Base-by-base conservation (phyloP, 75 land plant species). In the Pinus albicaulis region DNA sequence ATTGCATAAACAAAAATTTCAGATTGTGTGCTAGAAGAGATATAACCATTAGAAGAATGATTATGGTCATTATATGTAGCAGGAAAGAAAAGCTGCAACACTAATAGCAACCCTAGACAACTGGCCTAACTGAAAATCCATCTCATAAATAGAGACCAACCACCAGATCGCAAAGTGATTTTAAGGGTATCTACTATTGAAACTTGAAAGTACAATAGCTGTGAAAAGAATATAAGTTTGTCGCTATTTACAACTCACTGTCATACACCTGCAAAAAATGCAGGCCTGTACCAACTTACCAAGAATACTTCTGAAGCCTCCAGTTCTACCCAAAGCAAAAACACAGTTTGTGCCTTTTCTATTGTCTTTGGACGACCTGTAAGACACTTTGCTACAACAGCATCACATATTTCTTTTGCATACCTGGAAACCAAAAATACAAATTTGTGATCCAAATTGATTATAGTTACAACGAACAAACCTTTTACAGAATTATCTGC, bases 291-390 rank as follows among this genome's bases (percentile, higher is more conserved):
- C 41, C 68, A 34, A 26, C 74, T 25, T 55, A 84, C 86, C 81
- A 85, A 55, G 75, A 85, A 85, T 5, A 80, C 87, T 34, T 85
- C 87, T 26, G 82, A 60, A 23, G 86, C 87, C 83, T 85, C 87
- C 41, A 85, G 87, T 64, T 85, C 87, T 60, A 85, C 81, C 87
- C 87, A 85, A 34, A 85, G 76, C 25, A 85, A 72, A 70, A 85
- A 83, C 22, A 80, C 85, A 24, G 82, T 56, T 68, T 85, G 87
- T 34, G 87, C 80, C 87, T 85, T 85, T 73, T 85, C 87, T 59
- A 85, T 66, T 2, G 86, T 85, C 63, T 85, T 85, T 26, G 82
- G 86, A 59, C 87, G 85, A n/a, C 87, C 87, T 55, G 87, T 85
- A 41, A 85, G 66, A 63, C 87, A 85, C 72, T 85, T 85, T 20